Base-by-base conservation (phyloP, 2,329 filamentous ascomycete species). In the Alternaria gansuensis region DNA sequence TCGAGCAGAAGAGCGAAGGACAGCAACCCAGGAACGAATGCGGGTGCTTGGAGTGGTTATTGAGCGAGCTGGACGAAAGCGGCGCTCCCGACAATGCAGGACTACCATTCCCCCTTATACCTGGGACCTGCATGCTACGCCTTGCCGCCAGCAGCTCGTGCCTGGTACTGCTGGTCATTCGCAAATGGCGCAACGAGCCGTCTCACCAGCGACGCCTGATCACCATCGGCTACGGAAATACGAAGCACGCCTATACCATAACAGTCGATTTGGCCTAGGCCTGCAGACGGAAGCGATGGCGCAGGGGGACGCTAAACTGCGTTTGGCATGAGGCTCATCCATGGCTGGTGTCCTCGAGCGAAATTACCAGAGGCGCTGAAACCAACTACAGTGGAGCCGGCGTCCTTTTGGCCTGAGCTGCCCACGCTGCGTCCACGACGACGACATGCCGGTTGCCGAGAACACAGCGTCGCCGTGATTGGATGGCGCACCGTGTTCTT, bases 181-280 rank as follows among this genome's bases (percentile, higher is more conserved):
- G 34, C 51, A 46, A 28, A 31, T 23, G 40, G 23, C 34, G 53
- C 34, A 45, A 37, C 40, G 11, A 48, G 55, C 44, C 52, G 50
- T 48, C 59, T 59, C 57, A 61, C 51, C 44, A 46, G 33, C 37
- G 51, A 50, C 51, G 44, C 31, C 29, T 59, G 56, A 54, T 62
- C 56, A 54, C 60, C 56, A 62, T 37, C 48, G 53, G 58, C 43
- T 40, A 41, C 52, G 58, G 39, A 49, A 62, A 65, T 65, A 65
- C 60, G 64, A 64, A 64, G 40, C 52, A 49, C 34, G 54, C 62
- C 58, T 54, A 59, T 45, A 48, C 50, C 46, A 39, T 49, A 50
- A 58, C 23, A 23, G 50, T 59, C 26, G 46, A 57, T 54, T 43
- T 37, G 57, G 60, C 54, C 54, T 60, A 60, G 53, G 40, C 41